Conservation (phyloP, 1,284 basidiomycete genomes). For the Rugiboletus extremiorientalis region DNA sequence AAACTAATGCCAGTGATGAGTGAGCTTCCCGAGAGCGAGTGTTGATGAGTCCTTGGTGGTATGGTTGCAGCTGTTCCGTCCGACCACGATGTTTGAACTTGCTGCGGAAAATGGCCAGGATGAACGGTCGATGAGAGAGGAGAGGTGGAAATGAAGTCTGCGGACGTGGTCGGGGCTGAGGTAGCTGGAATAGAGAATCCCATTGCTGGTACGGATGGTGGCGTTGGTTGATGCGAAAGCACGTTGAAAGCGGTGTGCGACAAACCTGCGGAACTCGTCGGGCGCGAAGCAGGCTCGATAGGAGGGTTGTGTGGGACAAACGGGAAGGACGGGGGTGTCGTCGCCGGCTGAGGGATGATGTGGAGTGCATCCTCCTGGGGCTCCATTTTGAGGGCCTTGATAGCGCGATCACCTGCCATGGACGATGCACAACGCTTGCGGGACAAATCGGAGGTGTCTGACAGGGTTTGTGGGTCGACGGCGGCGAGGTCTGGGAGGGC, state of each 20-base stretch:
- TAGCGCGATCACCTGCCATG: slow-evolving; percentile 54
- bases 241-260: slow-evolving; percentile 26
- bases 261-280: slow-evolving; percentile 42
- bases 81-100: slow-evolving; percentile 30
- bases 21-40: slow-evolving; percentile 37
- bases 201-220: slow-evolving; percentile 22
- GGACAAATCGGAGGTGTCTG: slow-evolving; percentile 35
- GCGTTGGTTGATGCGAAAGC: slow-evolving; percentile 26
- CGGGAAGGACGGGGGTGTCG: slow-evolving; percentile 31
- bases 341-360: slow-evolving; percentile 27
- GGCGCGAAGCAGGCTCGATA: slow-evolving; percentile 41
- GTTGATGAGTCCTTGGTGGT: slow-evolving; percentile 34
- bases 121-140: slow-evolving; percentile 22
- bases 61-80: slow-evolving; percentile 26
- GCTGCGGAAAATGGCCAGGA: slow-evolving; percentile 23
- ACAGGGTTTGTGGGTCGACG: slow-evolving; percentile 22
- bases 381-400: slow-evolving; percentile 68
- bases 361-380: slow-evolving; percentile 54
- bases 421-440: slow-evolving; percentile 72
- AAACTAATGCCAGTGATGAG: slow-evolving; percentile 32
- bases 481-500: slow-evolving; percentile 14
- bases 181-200: slow-evolving; percentile 19
- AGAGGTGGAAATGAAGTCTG: slow-evolving; percentile 29
- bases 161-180: slow-evolving; percentile 18
- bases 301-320: slow-evolving; percentile 32